These are phyloP conservation scores for Rhizoclosmatium sp. DNA, from an alignment of 192 early-diverging fungal genomes.

Conservation along the genomic window DNA sequence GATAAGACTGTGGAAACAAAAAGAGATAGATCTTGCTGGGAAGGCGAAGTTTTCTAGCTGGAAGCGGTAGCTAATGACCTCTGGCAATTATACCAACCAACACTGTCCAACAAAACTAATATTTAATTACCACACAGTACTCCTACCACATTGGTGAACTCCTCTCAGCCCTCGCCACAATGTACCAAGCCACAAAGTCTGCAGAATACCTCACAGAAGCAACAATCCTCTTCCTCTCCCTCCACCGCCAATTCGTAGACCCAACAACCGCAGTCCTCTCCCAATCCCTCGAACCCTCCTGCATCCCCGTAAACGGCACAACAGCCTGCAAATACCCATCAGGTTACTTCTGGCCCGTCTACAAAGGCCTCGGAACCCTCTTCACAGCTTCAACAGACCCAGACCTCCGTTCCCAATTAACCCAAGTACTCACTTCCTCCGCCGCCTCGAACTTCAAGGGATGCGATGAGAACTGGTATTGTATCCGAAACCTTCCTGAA, in stretches of 20 bases:
- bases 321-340: constrained; percentile 9
- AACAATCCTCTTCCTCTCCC: not conserved
- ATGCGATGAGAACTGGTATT: constrained; percentile 32
- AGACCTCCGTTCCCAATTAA: not conserved
- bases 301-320: not conserved
- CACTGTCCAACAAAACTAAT: not conserved
- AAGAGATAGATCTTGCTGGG: not conserved
- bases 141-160: constrained; percentile 35
- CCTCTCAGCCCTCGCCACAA: constrained; percentile 11
- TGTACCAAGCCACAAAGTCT: constrained; percentile 24
- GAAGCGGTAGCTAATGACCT: not conserved
- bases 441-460: constrained; percentile 5
- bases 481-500: constrained; percentile 23
- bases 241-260: not conserved
- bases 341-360: constrained; percentile 25
- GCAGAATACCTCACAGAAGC: constrained; percentile 19
- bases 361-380: not conserved
- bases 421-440: not conserved
- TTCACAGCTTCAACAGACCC: constrained; percentile 4
- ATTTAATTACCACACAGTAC: not conserved
- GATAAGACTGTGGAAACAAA: too few relatives aligned
- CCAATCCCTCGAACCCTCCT: not conserved
- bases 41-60: not conserved
- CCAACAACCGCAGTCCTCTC: not conserved
- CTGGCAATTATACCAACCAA: not conserved